phyloP scores from a whole-genome alignment of 2,329 filamentous ascomycete species.

The Alternaria gaisen region DNA sequence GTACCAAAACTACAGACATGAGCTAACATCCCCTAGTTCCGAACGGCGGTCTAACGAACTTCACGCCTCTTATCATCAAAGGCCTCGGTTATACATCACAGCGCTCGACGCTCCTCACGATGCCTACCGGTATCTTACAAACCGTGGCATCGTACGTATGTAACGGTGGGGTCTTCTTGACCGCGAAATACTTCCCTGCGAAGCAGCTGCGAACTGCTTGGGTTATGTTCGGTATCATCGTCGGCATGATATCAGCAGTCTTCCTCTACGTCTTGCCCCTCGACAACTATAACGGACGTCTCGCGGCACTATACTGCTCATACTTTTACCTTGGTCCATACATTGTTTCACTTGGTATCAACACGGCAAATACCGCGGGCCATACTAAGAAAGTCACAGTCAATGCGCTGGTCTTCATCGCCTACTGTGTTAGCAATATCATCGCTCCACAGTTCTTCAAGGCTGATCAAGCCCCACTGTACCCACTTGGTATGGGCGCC shows the following conservation, averaged over 20 bases:
- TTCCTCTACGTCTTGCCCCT: conserved; percentile 41
- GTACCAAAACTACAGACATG: background rate
- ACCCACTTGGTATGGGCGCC: conserved; percentile 21
- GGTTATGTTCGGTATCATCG: conserved; percentile 41
- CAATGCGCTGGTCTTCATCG: conserved; percentile 49
- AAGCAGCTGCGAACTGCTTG: conserved; percentile 32
- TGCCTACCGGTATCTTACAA: conserved; percentile 44
- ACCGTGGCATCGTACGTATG: conserved; percentile 50
- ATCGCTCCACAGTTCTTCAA: conserved; percentile 54
- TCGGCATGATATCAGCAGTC: conserved; percentile 34
- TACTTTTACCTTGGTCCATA: conserved; percentile 31
- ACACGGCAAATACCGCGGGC: conserved; percentile 34
- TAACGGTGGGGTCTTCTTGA: conserved; percentile 50
- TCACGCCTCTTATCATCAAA: conserved; percentile 36
- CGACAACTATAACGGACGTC: conserved; percentile 33
- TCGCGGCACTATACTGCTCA: conserved; percentile 44
- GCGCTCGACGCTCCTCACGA: conserved; percentile 35
- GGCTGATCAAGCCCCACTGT: conserved; percentile 43
- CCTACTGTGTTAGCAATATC: conserved; percentile 54
- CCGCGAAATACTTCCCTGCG: conserved; percentile 36
- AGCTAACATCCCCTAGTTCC: conserved; percentile 20
- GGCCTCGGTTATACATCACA: conserved; percentile 50
- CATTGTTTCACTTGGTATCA: conserved; percentile 24
- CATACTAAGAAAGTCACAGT: conserved; percentile 51
- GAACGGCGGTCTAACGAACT: conserved; percentile 50